A percentile compares a stretch with the other conserved stretches of the same genome.
These are phyloP conservation scores for Fusarium annulatum DNA, from an alignment of 2,329 filamentous ascomycete species.

Conservation along the genomic window DNA sequence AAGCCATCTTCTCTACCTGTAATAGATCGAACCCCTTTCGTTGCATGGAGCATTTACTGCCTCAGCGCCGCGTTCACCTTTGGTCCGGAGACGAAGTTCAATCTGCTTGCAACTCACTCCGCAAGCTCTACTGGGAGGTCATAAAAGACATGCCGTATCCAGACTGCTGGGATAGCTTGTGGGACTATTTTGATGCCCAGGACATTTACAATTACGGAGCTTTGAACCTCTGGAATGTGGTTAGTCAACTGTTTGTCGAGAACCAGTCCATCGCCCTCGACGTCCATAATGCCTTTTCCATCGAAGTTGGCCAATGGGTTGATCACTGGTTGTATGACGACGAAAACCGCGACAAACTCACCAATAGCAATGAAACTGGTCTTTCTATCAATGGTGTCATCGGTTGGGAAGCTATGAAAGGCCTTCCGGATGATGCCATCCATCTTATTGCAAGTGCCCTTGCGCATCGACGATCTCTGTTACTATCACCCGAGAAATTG, in stretches of 20 bases:
- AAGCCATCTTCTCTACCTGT: slow-evolving; percentile 55
- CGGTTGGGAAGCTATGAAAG: slow-evolving; percentile 39
- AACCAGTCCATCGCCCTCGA: slow-evolving; percentile 51
- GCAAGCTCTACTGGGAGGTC: slow-evolving; percentile 49
- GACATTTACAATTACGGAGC: slow-evolving; percentile 61
- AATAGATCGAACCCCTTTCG: slow-evolving; percentile 47
- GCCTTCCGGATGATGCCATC: slow-evolving; percentile 43
- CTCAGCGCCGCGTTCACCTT: slow-evolving; percentile 47
- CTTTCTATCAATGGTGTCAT: slow-evolving; percentile 3
- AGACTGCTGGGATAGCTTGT: slow-evolving; percentile 55
- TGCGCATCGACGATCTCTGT: slow-evolving; percentile 45
- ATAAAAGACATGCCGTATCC: slow-evolving; percentile 51
- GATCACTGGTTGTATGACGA: slow-evolving; percentile 50
- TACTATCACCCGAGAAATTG: slow-evolving; percentile 34
- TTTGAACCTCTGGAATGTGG: slow-evolving; percentile 60
- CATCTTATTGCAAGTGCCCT: slow-evolving; percentile 50
- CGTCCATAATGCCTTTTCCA: slow-evolving; percentile 38
- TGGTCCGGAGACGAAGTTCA: slow-evolving; percentile 57
- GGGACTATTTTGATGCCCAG: slow-evolving; percentile 59
- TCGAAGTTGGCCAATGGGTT: slow-evolving; percentile 51
- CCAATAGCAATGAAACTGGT: slow-evolving; percentile 42
- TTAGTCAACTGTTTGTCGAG: slow-evolving; percentile 55
- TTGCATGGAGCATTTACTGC: slow-evolving; percentile 43
- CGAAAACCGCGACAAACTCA: slow-evolving; percentile 49
- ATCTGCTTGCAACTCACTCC: slow-evolving; percentile 52